Percentiles rank a stretch among this genome's conserved stretches.
Conservation (phyloP, 2,329 filamentous ascomycete genomes). For the Aureobasidium sp. region DNA sequence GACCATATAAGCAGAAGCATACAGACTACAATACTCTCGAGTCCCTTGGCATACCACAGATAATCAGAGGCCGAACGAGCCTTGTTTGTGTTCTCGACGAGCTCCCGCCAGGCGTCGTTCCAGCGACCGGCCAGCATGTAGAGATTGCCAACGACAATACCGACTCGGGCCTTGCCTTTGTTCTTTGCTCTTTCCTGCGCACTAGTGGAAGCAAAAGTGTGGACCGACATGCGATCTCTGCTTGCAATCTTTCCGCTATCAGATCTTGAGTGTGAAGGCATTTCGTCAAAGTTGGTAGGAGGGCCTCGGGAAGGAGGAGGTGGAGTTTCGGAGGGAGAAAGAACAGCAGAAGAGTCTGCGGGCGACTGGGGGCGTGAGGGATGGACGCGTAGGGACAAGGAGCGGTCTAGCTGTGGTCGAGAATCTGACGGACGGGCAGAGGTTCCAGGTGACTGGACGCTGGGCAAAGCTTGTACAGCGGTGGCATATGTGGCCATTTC, state of each 20-base stretch:
- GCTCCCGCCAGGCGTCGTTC: constrained; percentile 77
- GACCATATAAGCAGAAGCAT: constrained; percentile 80
- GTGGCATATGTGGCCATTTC: constrained; percentile 43
- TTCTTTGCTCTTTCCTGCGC: constrained; percentile 54
- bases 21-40: constrained; percentile 79
- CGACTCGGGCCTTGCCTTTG: constrained; percentile 72
- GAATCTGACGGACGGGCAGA: constrained; percentile 30
- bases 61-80: constrained; percentile 80
- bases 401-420: constrained; percentile 31
- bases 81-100: constrained; percentile 70
- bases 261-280: constrained; percentile 33
- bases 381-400: constrained; percentile 18
- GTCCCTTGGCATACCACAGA: constrained; percentile 92
- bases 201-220: constrained; percentile 68
- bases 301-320: constrained; percentile 27
- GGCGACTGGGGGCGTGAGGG: constrained; percentile 21
- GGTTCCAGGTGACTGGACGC: constrained; percentile 67
- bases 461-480: constrained; percentile 48
- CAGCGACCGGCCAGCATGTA: constrained; percentile 87
- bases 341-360: constrained; percentile 41
- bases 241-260: constrained; percentile 21
- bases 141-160: constrained; percentile 73
- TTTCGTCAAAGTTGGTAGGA: constrained; percentile 50
- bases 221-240: constrained; percentile 55
- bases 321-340: constrained; percentile 31